Evolutionary conservation across 352 stramenopile genomes (phyloP).

Genomic region (Globisporangium parvum): DNA sequence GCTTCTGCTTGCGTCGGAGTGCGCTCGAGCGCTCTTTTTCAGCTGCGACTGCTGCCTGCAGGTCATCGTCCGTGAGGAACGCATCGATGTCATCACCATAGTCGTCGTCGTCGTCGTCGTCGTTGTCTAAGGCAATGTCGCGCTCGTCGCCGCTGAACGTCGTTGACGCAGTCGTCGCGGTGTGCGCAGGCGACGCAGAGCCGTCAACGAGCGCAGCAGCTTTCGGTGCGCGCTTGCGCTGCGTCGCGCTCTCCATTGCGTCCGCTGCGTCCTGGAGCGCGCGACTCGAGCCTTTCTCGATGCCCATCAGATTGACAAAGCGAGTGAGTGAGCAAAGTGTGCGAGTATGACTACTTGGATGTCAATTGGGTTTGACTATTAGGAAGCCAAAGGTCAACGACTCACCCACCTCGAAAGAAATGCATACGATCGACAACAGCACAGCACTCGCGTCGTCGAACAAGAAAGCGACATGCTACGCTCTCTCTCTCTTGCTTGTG

Average conservation of each 20-base stretch:
- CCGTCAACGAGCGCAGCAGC: background rate
- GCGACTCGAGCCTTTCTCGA: too few relatives aligned
- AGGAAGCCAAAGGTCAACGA: too few relatives aligned
- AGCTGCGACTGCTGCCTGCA: constrained; percentile 4
- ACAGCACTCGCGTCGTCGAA: too few relatives aligned
- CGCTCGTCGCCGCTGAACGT: background rate
- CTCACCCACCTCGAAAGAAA: too few relatives aligned
- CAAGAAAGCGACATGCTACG: too few relatives aligned
- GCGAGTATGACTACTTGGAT: too few relatives aligned
- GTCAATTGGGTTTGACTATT: too few relatives aligned
- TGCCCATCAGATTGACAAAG: too few relatives aligned
- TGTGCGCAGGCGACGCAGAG: background rate
- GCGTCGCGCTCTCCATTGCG: constrained; percentile 3
- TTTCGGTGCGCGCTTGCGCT: constrained; percentile 12
- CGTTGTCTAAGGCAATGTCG: background rate
- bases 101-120: constrained; percentile 1
- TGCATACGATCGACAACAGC: too few relatives aligned
- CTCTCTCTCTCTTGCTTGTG: too few relatives aligned
- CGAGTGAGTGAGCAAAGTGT: too few relatives aligned
- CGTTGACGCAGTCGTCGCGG: background rate
- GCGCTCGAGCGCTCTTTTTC: constrained; percentile 10
- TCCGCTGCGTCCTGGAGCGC: too few relatives aligned
- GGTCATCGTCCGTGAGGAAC: constrained; percentile 11
- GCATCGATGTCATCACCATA: constrained; percentile 10
- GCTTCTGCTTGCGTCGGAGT: constrained; percentile 7